Evolutionary conservation across 106 monocot genomes (phyloP).

Genomic region (Cymbidium sinense): DNA sequence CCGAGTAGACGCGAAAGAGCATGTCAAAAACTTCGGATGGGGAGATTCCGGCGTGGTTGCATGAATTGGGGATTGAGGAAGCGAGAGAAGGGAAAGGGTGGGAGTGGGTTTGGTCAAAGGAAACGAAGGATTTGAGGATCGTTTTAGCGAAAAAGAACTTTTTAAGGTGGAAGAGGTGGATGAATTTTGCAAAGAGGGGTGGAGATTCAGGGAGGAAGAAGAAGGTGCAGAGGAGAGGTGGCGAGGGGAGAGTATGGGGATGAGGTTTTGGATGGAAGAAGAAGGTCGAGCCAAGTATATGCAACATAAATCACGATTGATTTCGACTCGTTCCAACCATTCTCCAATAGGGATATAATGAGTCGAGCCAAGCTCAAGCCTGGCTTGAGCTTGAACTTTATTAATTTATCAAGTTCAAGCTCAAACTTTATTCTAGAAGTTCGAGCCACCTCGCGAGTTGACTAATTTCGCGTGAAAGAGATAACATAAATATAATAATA

Average conservation of each 20-base stretch:
- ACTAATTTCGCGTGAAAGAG: too few species aligned
- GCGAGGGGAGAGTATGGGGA: not conserved
- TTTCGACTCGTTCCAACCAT: too few species aligned
- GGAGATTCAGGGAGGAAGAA: slow-evolving; percentile 9
- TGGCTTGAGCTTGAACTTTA: too few species aligned
- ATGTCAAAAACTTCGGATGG: slow-evolving; percentile 43
- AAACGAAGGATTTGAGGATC: slow-evolving; percentile 37
- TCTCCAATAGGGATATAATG: too few species aligned
- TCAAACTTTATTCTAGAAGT: too few species aligned
- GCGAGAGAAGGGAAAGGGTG: slow-evolving; percentile 36
- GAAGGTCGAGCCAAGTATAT: too few species aligned
- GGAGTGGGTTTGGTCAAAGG: slow-evolving; percentile 2
- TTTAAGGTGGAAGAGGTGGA: slow-evolving; percentile 31
- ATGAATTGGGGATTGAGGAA: slow-evolving; percentile 27
- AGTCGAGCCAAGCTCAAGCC: too few species aligned
- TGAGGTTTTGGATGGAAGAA: not conserved
- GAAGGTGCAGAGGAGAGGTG: not conserved
- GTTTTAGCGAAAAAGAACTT: slow-evolving; percentile 41
- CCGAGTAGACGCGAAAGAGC: slow-evolving; percentile 76
- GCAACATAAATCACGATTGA: too few species aligned
- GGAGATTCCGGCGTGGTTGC: slow-evolving; percentile 14
- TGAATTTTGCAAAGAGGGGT: slow-evolving; percentile 21
- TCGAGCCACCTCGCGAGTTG: too few species aligned
- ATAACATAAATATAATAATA: too few species aligned
- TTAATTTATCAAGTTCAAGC: too few species aligned